A percentile compares a stretch with the other conserved stretches of the same genome.
Evolutionary conservation across 23 red algal genomes (phyloP).

Genomic region (Gracilaria domingensis): DNA sequence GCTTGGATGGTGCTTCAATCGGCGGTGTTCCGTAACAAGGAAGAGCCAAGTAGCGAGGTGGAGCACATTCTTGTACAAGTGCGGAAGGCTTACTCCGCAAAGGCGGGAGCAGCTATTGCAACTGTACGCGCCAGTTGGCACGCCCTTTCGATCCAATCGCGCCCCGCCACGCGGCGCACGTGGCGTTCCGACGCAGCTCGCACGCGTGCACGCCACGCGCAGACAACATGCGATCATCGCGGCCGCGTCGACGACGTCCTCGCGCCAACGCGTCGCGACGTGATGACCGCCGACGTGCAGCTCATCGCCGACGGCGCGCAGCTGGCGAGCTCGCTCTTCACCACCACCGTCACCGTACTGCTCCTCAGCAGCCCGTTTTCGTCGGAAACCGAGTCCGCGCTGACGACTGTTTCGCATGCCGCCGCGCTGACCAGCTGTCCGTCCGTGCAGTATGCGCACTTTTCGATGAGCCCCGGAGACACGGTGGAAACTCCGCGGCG

Average conservation of each 20-base stretch:
- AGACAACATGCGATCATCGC: too few species aligned
- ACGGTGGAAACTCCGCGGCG: background rate
- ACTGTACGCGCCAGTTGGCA: too few species aligned
- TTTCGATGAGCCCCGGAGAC: background rate
- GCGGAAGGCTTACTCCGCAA: too few species aligned
- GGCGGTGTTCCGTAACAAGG: too few species aligned
- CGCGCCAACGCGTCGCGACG: background rate
- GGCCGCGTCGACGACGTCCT: background rate
- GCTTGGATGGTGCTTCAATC: background rate
- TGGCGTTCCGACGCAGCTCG: too few species aligned
- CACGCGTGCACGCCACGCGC: too few species aligned
- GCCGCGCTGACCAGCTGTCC: background rate
- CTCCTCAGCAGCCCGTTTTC: constrained; percentile 17
- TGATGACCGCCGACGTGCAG: background rate
- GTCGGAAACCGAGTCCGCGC: background rate
- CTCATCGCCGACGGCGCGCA: background rate
- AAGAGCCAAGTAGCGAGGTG: too few species aligned
- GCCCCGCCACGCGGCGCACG: too few species aligned
- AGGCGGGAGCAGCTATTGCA: too few species aligned
- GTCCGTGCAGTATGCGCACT: background rate
- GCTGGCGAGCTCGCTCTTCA: background rate
- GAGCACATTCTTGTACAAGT: too few species aligned
- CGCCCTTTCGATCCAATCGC: too few species aligned
- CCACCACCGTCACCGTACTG: constrained; percentile 17
- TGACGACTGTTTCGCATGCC: background rate